These are phyloP conservation scores for Eragrostis curvula DNA, from an alignment of 176 grass and related monocot species.

Conservation along the genomic window DNA sequence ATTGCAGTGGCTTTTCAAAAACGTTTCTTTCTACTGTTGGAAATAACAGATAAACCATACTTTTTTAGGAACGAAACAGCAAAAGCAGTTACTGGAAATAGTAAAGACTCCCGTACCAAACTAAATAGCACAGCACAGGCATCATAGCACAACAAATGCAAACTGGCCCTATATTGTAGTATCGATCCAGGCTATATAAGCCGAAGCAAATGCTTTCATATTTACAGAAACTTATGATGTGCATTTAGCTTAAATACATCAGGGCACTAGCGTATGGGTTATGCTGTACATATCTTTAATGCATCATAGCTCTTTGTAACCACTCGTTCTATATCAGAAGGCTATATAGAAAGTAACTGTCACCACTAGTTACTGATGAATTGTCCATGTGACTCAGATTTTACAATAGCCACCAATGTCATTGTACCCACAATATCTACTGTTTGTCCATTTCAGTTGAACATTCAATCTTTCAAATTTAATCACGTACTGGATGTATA, in stretches of 20 bases:
- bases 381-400: background rate
- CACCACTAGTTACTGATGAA: constrained; percentile 2
- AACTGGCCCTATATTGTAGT: background rate
- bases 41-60: background rate
- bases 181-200: background rate
- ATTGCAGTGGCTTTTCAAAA: constrained; percentile 2
- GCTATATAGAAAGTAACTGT: constrained; percentile 7
- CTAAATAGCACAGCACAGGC: background rate
- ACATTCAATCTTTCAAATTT: constrained; percentile 28
- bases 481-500: constrained; percentile 4
- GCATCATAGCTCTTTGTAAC: background rate
- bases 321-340: background rate
- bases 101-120: background rate
- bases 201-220: background rate
- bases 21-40: background rate
- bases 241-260: background rate
- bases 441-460: constrained; percentile 5
- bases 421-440: constrained; percentile 6
- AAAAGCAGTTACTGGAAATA: background rate
- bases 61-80: background rate
- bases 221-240: background rate
- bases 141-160: background rate
- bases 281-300: background rate
- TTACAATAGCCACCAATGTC: background rate
- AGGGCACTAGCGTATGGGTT: background rate